Percentiles rank a stretch among this genome's conserved stretches.
Conservation (phyloP, 148 eudicot genomes). For the Spergularia marina region DNA sequence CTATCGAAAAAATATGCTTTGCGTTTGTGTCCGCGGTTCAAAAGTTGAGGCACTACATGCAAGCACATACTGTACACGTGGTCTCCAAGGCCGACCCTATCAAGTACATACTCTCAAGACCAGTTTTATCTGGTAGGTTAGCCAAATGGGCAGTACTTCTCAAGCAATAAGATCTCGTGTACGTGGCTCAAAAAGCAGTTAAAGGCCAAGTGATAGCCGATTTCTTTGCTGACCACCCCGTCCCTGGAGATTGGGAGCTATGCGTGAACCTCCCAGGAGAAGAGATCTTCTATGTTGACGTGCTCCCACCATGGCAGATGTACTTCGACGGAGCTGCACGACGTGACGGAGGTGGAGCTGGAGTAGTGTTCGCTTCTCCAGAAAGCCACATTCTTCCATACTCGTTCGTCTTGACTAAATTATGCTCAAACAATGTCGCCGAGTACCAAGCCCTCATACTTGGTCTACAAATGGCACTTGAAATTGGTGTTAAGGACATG, state of each 20-base stretch:
- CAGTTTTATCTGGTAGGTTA: not conserved
- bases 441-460: not conserved
- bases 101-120: not conserved
- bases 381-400: not conserved
- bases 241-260: not conserved
- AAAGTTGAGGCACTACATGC: constrained; percentile 14
- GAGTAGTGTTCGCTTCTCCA: not conserved
- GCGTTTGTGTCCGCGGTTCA: not conserved
- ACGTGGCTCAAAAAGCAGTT: too few species aligned
- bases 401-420: not conserved
- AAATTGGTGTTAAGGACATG: not conserved
- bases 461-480: not conserved
- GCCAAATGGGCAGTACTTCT: not conserved
- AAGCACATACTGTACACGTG: not conserved
- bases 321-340: not conserved
- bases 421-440: constrained; percentile 19
- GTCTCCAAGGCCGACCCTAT: not conserved
- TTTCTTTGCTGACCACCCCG: not conserved
- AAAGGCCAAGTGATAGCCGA: not conserved
- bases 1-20: not conserved
- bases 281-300: not conserved
- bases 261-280: not conserved
- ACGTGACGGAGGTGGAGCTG: not conserved
- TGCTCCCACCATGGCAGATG: not conserved
- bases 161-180: not conserved